Conservation (phyloP, 345 rosid genomes). For the Clarkia xantiana region DNA sequence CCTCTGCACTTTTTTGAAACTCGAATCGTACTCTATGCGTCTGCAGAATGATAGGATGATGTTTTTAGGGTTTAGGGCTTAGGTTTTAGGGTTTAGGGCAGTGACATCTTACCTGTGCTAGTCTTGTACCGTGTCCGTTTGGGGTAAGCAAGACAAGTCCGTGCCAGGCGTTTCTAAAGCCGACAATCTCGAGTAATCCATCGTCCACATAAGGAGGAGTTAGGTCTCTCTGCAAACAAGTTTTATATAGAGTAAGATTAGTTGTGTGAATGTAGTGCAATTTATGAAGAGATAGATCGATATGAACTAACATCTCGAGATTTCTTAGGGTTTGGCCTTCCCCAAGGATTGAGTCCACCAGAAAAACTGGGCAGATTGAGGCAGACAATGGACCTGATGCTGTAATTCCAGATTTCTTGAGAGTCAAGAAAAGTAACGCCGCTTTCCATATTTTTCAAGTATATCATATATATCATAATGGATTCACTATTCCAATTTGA, state of each 20-base stretch:
- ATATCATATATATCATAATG: too few relatives aligned
- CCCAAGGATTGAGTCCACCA: conserved; percentile 75
- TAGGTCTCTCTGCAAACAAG: conserved; percentile 19
- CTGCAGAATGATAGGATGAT: conserved; percentile 12
- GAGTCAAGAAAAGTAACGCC: not conserved
- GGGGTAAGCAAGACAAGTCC: conserved; percentile 30
- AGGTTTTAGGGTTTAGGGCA: not conserved
- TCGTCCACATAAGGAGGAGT: conserved; percentile 35
- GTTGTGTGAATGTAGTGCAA: not conserved
- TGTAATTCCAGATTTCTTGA: conserved; percentile 17
- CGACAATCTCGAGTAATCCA: conserved; percentile 32
- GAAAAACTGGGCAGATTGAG: conserved; percentile 72
- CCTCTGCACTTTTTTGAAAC: conserved; percentile 42
- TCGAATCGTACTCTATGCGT: conserved; percentile 47
- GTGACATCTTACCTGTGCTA: conserved; percentile 29
- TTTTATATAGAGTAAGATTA: not conserved
- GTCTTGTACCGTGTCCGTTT: conserved; percentile 36
- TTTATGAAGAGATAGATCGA: too few relatives aligned
- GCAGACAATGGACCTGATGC: conserved; percentile 61
- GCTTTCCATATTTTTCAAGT: too few relatives aligned
- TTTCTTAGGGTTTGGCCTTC: conserved; percentile 38
- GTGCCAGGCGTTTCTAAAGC: conserved; percentile 39
- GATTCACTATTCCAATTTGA: too few relatives aligned
- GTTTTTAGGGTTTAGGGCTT: too few relatives aligned
- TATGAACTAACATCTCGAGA: conserved; percentile 22